Conservation (phyloP, 106 monocot species). For the Xerophyta viscosa region DNA sequence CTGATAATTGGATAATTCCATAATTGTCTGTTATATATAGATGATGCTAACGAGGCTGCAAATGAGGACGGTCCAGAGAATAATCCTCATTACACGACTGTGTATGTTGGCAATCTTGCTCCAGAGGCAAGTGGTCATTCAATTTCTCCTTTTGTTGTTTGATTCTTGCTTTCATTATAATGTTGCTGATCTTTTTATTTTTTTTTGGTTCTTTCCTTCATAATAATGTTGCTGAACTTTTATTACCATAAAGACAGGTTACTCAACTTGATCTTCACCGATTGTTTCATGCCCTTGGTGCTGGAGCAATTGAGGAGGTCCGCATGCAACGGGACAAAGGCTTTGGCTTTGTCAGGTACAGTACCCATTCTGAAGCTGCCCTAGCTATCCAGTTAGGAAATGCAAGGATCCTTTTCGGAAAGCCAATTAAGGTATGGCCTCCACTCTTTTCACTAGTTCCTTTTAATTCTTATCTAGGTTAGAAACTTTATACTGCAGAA, state of each 20-base stretch:
- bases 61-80: constrained; percentile 65
- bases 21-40: too few species aligned
- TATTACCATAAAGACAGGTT: too few species aligned
- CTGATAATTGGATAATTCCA: too few species aligned
- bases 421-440: constrained; percentile 80
- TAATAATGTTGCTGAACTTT: too few species aligned
- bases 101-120: constrained; percentile 77
- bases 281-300: constrained; percentile 50
- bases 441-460: too few species aligned
- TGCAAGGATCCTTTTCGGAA: constrained; percentile 50
- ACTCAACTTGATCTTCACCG: constrained; percentile 68
- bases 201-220: too few species aligned
- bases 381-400: constrained; percentile 68
- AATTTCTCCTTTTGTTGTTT: too few species aligned
- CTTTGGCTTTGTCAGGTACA: constrained; percentile 75
- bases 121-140: constrained; percentile 49
- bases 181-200: too few species aligned
- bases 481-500: too few species aligned
- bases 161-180: too few species aligned
- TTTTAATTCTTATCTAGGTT: too few species aligned
- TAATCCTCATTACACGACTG: constrained; percentile 69
- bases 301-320: constrained; percentile 63
- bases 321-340: constrained; percentile 73
- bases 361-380: constrained; percentile 68
- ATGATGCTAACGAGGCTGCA: constrained; percentile 36